Conservation (phyloP, 2,329 filamentous ascomycete genomes). For the Exserohilum turcica region DNA sequence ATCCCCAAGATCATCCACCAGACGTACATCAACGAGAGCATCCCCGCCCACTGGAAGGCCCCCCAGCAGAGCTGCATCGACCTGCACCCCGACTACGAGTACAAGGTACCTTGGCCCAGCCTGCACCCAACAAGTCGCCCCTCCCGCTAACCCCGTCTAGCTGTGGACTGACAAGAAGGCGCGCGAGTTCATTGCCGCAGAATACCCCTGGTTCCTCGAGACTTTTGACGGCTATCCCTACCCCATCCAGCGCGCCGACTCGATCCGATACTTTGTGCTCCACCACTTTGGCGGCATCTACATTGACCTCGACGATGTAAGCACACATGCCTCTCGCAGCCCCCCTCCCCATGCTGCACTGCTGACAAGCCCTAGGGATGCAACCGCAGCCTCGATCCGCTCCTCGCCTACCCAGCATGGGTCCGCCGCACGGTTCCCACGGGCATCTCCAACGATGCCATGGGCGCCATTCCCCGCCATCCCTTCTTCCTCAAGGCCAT, state of each 20-base stretch:
- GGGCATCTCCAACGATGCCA: constrained; percentile 80
- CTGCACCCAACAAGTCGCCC: constrained; percentile 22
- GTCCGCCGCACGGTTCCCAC: constrained; percentile 74
- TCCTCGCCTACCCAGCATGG: constrained; percentile 72
- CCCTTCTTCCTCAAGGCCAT: constrained; percentile 76
- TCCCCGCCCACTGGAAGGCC: constrained; percentile 68
- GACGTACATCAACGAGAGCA: constrained; percentile 72
- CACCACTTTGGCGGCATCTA: constrained; percentile 80
- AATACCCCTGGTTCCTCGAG: constrained; percentile 73
- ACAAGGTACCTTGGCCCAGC: constrained; percentile 60
- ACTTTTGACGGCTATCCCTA: constrained; percentile 76
- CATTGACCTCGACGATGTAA: constrained; percentile 75
- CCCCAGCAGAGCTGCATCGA: constrained; percentile 70
- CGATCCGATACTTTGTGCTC: constrained; percentile 80
- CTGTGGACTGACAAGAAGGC: constrained; percentile 77
- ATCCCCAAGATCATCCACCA: constrained; percentile 81
- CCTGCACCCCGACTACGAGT: constrained; percentile 73
- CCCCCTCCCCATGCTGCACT: constrained; percentile 1
- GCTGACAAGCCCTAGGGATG: constrained; percentile 60
- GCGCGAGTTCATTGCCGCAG: constrained; percentile 70
- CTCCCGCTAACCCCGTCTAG: constrained; percentile 48
- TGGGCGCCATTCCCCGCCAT: constrained; percentile 74
- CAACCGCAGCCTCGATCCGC: constrained; percentile 68
- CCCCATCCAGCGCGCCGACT: constrained; percentile 77
- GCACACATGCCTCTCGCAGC: constrained; percentile 20